A percentile compares a stretch with the other conserved stretches of the same genome.
These are phyloP conservation scores for Saturnispora besseyi DNA, from an alignment of 805 yeast species.

Conservation along the genomic window DNA sequence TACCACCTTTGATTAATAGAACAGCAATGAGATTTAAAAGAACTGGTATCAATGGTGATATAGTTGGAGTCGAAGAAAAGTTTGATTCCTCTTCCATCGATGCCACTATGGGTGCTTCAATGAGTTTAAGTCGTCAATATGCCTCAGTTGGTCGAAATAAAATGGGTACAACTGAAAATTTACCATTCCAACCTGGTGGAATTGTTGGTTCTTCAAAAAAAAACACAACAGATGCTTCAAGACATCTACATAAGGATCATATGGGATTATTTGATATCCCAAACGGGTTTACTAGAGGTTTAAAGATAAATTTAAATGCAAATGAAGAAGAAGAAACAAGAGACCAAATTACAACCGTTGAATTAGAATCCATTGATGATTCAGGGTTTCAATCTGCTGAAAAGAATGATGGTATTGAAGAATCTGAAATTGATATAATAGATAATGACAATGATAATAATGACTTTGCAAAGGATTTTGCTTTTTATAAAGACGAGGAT, in stretches of 20 bases:
- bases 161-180: constrained; percentile 58
- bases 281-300: constrained; percentile 73
- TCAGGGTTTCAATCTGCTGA: neutral
- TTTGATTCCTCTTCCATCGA: constrained; percentile 34
- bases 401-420: constrained; percentile 8
- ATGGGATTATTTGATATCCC: constrained; percentile 78
- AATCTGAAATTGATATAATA: constrained; percentile 13
- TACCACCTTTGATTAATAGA: constrained; percentile 57
- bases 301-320: constrained; percentile 24
- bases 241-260: constrained; percentile 52
- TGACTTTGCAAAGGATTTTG: constrained; percentile 14
- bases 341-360: constrained; percentile 2
- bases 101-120: constrained; percentile 50
- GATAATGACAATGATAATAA: constrained; percentile 37
- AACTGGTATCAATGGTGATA: constrained; percentile 63
- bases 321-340: constrained; percentile 9
- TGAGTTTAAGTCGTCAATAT: constrained; percentile 62
- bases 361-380: neutral
- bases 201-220: constrained; percentile 20
- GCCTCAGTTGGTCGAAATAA: constrained; percentile 53
- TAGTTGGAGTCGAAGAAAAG: constrained; percentile 56
- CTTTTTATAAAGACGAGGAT: neutral
- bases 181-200: constrained; percentile 96
- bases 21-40: constrained; percentile 62
- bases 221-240: constrained; percentile 25